Conservation (phyloP, 2,329 filamentous ascomycete genomes). For the Sarocladiaceae sp. region DNA sequence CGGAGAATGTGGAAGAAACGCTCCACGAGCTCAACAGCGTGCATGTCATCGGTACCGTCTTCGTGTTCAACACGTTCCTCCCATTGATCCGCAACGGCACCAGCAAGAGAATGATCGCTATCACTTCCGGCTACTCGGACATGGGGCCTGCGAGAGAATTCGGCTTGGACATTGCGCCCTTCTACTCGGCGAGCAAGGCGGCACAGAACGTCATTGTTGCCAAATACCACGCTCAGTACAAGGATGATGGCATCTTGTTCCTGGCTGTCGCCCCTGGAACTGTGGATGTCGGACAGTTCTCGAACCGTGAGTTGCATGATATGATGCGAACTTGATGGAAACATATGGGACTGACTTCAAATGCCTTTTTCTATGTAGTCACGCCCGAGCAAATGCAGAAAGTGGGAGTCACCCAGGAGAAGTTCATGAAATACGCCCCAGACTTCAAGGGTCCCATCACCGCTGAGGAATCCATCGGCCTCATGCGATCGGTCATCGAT, state of each 20-base stretch:
- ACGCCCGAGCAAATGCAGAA: slow-evolving; percentile 1
- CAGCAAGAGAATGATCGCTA: slow-evolving; percentile 45
- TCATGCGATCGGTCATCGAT: background rate
- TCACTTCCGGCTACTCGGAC: slow-evolving; percentile 41
- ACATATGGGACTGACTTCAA: no score
- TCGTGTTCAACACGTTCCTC: slow-evolving; percentile 44
- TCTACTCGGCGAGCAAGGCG: slow-evolving; percentile 43
- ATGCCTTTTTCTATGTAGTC: background rate
- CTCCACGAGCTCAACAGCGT: slow-evolving; percentile 24
- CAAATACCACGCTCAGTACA: slow-evolving; percentile 43
- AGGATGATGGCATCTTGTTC: slow-evolving; percentile 41
- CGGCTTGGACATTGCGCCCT: slow-evolving; percentile 24
- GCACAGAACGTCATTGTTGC: slow-evolving; percentile 42
- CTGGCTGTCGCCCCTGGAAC: slow-evolving; percentile 21
- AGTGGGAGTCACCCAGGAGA: background rate
- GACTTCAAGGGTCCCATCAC: slow-evolving; percentile 8
- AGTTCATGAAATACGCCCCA: slow-evolving; percentile 8
- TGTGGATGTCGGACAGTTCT: slow-evolving; percentile 6
- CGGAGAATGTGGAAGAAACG: slow-evolving; percentile 1
- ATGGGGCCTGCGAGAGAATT: slow-evolving; percentile 29
- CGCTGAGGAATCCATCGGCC: slow-evolving; percentile 5
- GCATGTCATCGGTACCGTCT: slow-evolving; percentile 44
- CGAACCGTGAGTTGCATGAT: background rate
- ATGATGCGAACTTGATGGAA: no score
- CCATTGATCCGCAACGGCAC: slow-evolving; percentile 42